These are phyloP conservation scores for Botrytis fabae DNA, from an alignment of 2,329 filamentous ascomycete species.

Conservation along the genomic window DNA sequence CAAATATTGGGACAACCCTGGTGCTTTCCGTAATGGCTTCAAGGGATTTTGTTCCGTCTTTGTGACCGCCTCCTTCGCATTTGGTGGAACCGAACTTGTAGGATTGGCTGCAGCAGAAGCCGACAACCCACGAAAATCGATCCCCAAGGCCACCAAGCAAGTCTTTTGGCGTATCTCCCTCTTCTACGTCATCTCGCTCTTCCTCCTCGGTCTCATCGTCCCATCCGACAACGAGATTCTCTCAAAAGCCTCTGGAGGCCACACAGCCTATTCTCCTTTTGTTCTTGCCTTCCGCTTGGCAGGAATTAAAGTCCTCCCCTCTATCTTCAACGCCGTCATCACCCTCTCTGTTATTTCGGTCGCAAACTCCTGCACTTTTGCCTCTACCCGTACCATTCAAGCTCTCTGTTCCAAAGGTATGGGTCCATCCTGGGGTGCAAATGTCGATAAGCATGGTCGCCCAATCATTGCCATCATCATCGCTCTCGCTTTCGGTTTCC, in stretches of 20 bases:
- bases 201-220: slow-evolving; percentile 80
- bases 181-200: slow-evolving; percentile 80
- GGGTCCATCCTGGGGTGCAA: slow-evolving; percentile 73
- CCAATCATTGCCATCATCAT: slow-evolving; percentile 57
- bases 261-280: slow-evolving; percentile 76
- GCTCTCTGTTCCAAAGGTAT: slow-evolving; percentile 86
- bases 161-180: slow-evolving; percentile 93
- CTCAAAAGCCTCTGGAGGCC: slow-evolving; percentile 60
- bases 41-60: slow-evolving; percentile 69
- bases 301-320: slow-evolving; percentile 76
- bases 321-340: slow-evolving; percentile 92
- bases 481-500: slow-evolving; percentile 56
- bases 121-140: slow-evolving; percentile 72
- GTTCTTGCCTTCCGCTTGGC: slow-evolving; percentile 88
- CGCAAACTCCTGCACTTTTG: slow-evolving; percentile 89
- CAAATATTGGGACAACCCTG: slow-evolving; percentile 75
- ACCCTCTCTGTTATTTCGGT: slow-evolving; percentile 87
- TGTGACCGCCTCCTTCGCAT: slow-evolving; percentile 71
- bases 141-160: slow-evolving; percentile 87
- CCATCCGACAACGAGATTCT: slow-evolving; percentile 68
- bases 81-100: slow-evolving; percentile 73
- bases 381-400: slow-evolving; percentile 84
- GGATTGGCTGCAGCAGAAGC: slow-evolving; percentile 77
- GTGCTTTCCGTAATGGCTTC: slow-evolving; percentile 75
- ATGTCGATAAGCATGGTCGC: slow-evolving; percentile 79